Evolutionary conservation across 2,329 filamentous ascomycete species (phyloP).

Genomic region (Ophiostoma tasmaniense): DNA sequence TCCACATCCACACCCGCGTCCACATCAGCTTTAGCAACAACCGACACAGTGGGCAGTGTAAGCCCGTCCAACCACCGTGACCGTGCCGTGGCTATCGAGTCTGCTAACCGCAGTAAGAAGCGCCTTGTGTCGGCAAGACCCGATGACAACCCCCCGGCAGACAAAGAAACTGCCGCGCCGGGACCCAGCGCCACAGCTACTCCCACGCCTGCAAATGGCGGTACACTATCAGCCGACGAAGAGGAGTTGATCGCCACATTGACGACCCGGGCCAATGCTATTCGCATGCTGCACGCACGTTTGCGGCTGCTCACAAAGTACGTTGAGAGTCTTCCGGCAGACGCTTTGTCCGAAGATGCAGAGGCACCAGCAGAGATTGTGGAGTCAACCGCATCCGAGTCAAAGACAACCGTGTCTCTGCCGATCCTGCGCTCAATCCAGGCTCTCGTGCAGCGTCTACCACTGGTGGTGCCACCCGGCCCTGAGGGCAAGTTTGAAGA

Average conservation of each 20-base stretch:
- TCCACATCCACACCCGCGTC: neutral
- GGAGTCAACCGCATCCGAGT: slow-evolving; percentile 23
- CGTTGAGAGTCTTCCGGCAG: slow-evolving; percentile 61
- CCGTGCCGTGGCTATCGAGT: slow-evolving; percentile 20
- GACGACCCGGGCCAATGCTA: slow-evolving; percentile 81
- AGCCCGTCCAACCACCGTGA: slow-evolving; percentile 16
- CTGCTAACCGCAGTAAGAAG: slow-evolving; percentile 35
- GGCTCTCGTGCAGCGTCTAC: slow-evolving; percentile 73
- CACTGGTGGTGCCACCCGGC: slow-evolving; percentile 68
- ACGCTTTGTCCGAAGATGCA: slow-evolving; percentile 33
- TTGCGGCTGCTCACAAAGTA: slow-evolving; percentile 68
- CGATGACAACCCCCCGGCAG: slow-evolving; percentile 20
- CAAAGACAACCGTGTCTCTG: slow-evolving; percentile 42
- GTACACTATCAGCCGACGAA: slow-evolving; percentile 46
- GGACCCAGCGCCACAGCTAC: neutral
- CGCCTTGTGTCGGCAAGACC: slow-evolving; percentile 26
- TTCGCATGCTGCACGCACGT: slow-evolving; percentile 81
- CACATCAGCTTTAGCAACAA: neutral
- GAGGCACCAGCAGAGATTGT: slow-evolving; percentile 25
- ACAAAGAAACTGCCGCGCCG: neutral
- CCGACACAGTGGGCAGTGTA: neutral
- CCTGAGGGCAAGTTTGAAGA: slow-evolving; percentile 51
- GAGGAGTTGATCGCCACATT: slow-evolving; percentile 57
- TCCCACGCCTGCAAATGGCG: neutral
- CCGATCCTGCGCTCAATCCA: slow-evolving; percentile 80